Conservation (phyloP, 2,329 filamentous ascomycete genomes). For the Ophiocordyceps camponoti-floridani region DNA sequence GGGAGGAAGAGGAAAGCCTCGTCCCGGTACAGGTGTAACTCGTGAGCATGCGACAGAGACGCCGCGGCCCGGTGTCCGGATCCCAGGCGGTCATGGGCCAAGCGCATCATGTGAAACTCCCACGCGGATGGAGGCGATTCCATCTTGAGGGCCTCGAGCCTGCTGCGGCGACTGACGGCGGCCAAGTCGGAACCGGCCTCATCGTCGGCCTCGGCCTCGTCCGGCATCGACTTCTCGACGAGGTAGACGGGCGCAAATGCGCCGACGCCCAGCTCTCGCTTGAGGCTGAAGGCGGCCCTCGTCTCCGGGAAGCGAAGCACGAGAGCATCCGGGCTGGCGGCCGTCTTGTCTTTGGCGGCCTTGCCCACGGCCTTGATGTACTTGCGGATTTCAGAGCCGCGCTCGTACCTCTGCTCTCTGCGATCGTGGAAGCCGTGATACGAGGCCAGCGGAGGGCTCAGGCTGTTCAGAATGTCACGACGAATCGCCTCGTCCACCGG, state of each 20-base stretch:
- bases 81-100: conserved; percentile 51
- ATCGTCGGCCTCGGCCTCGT: conserved; percentile 24
- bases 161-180: conserved; percentile 32
- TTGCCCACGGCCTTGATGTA: conserved; percentile 53
- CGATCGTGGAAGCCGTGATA: conserved; percentile 73
- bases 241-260: conserved; percentile 94
- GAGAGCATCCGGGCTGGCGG: conserved; percentile 39
- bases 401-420: conserved; percentile 41
- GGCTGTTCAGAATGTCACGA: conserved; percentile 53
- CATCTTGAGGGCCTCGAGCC: conserved; percentile 82
- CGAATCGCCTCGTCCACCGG: conserved; percentile 67
- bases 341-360: conserved; percentile 41
- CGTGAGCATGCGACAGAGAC: conserved; percentile 68
- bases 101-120: conserved; percentile 93
- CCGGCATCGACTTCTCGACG: conserved; percentile 50
- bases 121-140: conserved; percentile 75
- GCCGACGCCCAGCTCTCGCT: conserved; percentile 75
- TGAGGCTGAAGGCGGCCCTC: conserved; percentile 54
- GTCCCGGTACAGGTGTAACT: conserved; percentile 80
- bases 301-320: conserved; percentile 50
- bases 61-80: conserved; percentile 52
- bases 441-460: conserved; percentile 53
- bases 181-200: conserved; percentile 18
- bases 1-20: conserved; percentile 83
- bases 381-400: conserved; percentile 60